Evolutionary conservation across 495 filamentous ascomycete genomes (phyloP).

Genomic region (Talaromyces stipitatus): DNA sequence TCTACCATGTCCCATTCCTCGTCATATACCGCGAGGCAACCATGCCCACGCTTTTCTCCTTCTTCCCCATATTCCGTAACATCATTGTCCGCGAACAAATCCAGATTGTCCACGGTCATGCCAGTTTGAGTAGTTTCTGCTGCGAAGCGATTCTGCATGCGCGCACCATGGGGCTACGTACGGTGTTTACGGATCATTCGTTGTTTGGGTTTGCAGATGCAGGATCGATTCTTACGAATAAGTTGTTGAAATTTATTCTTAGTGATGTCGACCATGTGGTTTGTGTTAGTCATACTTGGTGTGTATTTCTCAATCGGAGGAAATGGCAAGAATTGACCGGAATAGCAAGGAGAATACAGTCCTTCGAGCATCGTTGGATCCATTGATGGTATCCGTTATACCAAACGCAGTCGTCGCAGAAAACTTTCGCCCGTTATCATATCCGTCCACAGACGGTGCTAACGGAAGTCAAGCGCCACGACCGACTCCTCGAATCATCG

Average conservation of each 20-base stretch:
- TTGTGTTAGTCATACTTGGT: slow-evolving; percentile 97
- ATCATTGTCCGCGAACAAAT: slow-evolving; percentile 90
- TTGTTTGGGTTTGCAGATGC: slow-evolving; percentile 97
- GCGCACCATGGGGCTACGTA: slow-evolving; percentile 89
- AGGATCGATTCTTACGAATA: slow-evolving; percentile 92
- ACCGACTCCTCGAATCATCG: slow-evolving; percentile 45
- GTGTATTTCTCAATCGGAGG: slow-evolving; percentile 11
- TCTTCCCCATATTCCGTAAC: slow-evolving; percentile 94
- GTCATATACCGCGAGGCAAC: slow-evolving; percentile 91
- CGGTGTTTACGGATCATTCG: slow-evolving; percentile 97
- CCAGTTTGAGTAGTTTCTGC: slow-evolving; percentile 81
- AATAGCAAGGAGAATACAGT: slow-evolving; percentile 95
- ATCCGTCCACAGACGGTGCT: slow-evolving; percentile 17
- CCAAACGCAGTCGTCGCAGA: slow-evolving; percentile 96
- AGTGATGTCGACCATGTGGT: slow-evolving; percentile 98
- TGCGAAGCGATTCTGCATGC: slow-evolving; percentile 94
- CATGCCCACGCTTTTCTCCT: slow-evolving; percentile 97
- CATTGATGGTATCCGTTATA: slow-evolving; percentile 93
- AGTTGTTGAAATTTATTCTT: slow-evolving; percentile 87
- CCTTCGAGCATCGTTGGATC: slow-evolving; percentile 87
- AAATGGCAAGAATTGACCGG: neutral
- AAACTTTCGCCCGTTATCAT: slow-evolving; percentile 72
- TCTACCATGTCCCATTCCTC: slow-evolving; percentile 94
- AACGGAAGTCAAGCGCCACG: neutral
- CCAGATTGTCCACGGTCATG: slow-evolving; percentile 96